phyloP scores from a whole-genome alignment of 2,329 filamentous ascomycete species.

The Tolypocladium tropicale region DNA sequence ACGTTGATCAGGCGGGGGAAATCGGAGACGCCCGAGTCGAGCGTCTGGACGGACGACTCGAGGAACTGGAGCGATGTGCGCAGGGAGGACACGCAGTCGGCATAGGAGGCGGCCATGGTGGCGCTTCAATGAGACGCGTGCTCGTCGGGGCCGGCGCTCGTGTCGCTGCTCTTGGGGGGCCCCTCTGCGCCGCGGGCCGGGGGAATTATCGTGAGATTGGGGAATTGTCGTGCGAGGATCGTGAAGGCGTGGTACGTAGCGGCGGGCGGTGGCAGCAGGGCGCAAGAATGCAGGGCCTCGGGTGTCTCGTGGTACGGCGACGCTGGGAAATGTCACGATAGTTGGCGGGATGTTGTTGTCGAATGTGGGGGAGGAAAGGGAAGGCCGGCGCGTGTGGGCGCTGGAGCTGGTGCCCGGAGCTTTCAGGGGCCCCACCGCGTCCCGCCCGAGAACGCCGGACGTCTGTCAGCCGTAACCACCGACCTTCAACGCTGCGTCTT shows the following conservation, averaged over 20 bases:
- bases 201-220: not conserved
- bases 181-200: too few species aligned
- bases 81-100: slow-evolving; percentile 49
- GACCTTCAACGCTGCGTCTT: not conserved
- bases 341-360: slow-evolving; percentile 1
- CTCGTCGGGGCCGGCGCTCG: not conserved
- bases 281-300: not conserved
- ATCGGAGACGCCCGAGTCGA: slow-evolving; percentile 46
- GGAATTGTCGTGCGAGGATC: not conserved
- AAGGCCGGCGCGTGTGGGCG: not conserved
- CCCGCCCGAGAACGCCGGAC: not conserved
- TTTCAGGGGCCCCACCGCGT: not conserved
- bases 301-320: not conserved
- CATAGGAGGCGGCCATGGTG: slow-evolving; percentile 29
- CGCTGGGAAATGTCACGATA: slow-evolving; percentile 1
- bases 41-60: slow-evolving; percentile 47
- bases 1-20: slow-evolving; percentile 45
- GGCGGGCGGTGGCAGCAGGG: not conserved
- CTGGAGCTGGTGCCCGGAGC: not conserved
- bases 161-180: not conserved
- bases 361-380: not conserved
- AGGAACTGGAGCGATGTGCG: slow-evolving; percentile 51
- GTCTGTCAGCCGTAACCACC: not conserved
- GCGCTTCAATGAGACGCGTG: slow-evolving; percentile 12
- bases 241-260: not conserved